Percentiles rank a stretch among this genome's conserved stretches.
phyloP scores from a whole-genome alignment of 371 early-diverging fungal genomes.

The Funneliformis caledonium region DNA sequence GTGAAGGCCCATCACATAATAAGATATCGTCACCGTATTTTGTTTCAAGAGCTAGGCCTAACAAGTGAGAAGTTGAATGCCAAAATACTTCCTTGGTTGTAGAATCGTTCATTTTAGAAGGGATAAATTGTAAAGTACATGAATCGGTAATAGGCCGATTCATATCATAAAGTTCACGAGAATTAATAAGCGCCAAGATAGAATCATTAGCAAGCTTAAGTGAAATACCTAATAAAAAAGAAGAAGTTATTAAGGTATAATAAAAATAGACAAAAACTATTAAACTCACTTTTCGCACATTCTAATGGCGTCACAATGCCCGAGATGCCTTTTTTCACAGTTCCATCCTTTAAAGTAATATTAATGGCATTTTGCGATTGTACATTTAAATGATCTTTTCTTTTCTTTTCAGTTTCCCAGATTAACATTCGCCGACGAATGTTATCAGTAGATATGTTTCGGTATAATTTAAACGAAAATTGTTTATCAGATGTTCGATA shows the following conservation, averaged over 20 bases:
- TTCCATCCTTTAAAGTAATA: background rate
- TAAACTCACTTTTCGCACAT: background rate
- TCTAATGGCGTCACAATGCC: background rate
- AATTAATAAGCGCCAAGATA: background rate
- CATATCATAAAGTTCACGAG: background rate
- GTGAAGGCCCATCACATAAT: constrained; percentile 77
- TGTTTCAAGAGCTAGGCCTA: constrained; percentile 87
- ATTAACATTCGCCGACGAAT: background rate
- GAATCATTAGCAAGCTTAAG: background rate
- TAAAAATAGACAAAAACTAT: background rate
- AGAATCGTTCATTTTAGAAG: background rate
- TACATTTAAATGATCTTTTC: background rate
- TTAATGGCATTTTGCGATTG: background rate
- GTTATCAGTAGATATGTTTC: background rate
- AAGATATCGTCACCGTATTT: constrained; percentile 88
- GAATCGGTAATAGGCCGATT: constrained; percentile 3
- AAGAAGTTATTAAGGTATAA: background rate
- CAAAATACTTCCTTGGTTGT: background rate
- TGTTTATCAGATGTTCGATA: background rate
- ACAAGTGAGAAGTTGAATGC: constrained; percentile 76
- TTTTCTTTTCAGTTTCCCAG: constrained; percentile 10
- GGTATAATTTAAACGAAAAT: background rate
- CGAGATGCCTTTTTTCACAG: background rate
- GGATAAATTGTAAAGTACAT: background rate
- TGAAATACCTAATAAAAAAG: background rate